Evolutionary conservation across 768 basidiomycete genomes (phyloP).

Genomic region (Lentinula guzmanii): DNA sequence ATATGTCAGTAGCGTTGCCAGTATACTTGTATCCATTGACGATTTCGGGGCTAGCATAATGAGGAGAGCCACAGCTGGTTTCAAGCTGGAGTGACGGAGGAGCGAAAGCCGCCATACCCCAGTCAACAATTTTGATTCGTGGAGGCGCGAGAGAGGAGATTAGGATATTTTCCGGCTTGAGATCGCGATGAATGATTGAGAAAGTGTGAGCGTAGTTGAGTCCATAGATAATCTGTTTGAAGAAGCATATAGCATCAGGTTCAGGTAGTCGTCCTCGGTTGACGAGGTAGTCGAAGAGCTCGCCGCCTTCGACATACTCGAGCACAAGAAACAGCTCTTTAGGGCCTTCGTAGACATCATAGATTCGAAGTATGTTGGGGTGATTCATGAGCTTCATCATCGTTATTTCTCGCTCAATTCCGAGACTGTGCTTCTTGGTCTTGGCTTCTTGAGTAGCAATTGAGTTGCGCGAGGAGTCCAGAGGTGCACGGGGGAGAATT

Average conservation of each 20-base stretch:
- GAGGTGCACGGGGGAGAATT: constrained; percentile 81
- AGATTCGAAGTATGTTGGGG: constrained; percentile 92
- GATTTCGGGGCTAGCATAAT: constrained; percentile 96
- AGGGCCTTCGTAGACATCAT: constrained; percentile 93
- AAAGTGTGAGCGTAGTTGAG: constrained; percentile 97
- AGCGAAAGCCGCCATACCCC: constrained; percentile 97
- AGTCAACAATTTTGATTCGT: constrained; percentile 94
- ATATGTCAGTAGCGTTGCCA: constrained; percentile 89
- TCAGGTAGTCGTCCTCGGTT: constrained; percentile 78
- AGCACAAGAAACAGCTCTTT: constrained; percentile 88
- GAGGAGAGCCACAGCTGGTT: constrained; percentile 94
- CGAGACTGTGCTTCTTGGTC: constrained; percentile 75
- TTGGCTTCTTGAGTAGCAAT: constrained; percentile 62
- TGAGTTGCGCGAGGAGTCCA: constrained; percentile 68
- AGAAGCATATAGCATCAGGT: constrained; percentile 82
- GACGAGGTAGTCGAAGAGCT: constrained; percentile 94
- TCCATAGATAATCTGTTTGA: constrained; percentile 93
- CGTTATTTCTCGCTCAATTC: constrained; percentile 91
- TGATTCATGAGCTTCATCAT: constrained; percentile 99
- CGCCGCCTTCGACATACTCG: constrained; percentile 94
- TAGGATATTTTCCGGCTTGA: constrained; percentile 96
- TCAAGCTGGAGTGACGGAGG: constrained; percentile 80
- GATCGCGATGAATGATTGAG: constrained; percentile 96
- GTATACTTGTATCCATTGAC: constrained; percentile 86
- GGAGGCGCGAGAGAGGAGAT: constrained; percentile 78